Evolutionary conservation across 352 stramenopile genomes (phyloP).

Genomic region (Aphanomyces cochlioides): DNA sequence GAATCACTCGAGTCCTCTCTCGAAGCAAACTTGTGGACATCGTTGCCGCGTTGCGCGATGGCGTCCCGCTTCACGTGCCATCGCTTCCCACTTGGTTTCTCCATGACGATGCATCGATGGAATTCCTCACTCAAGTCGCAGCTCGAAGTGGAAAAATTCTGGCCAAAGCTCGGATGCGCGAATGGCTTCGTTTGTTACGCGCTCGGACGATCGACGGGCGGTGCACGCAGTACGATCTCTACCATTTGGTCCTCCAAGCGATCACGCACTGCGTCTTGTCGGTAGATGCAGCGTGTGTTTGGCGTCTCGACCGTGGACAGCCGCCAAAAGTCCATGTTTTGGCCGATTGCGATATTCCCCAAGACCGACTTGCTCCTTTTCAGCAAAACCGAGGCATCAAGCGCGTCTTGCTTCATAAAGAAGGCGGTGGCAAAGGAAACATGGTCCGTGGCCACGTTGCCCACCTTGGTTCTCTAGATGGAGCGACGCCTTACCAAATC

Average conservation of each 20-base stretch:
- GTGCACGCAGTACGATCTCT: constrained; percentile 54
- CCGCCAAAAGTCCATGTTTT: constrained; percentile 43
- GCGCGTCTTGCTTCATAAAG: constrained; percentile 56
- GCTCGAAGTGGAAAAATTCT: constrained; percentile 19
- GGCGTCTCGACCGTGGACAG: constrained; percentile 40
- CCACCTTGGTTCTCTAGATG: constrained; percentile 3
- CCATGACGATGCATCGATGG: constrained; percentile 49
- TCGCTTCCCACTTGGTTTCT: constrained; percentile 40
- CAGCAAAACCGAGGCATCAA: constrained; percentile 59
- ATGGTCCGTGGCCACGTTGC: constrained; percentile 40
- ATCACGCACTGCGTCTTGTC: constrained; percentile 44
- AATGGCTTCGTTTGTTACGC: constrained; percentile 53
- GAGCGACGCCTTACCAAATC: constrained; percentile 49
- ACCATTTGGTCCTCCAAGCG: constrained; percentile 45
- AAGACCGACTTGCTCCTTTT: constrained; percentile 60
- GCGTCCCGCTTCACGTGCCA: constrained; percentile 45
- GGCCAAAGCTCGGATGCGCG: not conserved
- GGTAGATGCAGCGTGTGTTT: constrained; percentile 50
- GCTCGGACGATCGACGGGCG: constrained; percentile 39
- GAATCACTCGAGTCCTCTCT: constrained; percentile 32
- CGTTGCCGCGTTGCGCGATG: constrained; percentile 42
- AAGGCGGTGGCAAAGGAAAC: constrained; percentile 26
- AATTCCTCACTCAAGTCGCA: constrained; percentile 47
- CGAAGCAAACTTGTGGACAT: constrained; percentile 57
- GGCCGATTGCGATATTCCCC: constrained; percentile 50